A percentile compares a stretch with the other conserved stretches of the same genome.
Evolutionary conservation across 169 alveolate species (phyloP).

Genomic region (Plasmodium relictum): DNA sequence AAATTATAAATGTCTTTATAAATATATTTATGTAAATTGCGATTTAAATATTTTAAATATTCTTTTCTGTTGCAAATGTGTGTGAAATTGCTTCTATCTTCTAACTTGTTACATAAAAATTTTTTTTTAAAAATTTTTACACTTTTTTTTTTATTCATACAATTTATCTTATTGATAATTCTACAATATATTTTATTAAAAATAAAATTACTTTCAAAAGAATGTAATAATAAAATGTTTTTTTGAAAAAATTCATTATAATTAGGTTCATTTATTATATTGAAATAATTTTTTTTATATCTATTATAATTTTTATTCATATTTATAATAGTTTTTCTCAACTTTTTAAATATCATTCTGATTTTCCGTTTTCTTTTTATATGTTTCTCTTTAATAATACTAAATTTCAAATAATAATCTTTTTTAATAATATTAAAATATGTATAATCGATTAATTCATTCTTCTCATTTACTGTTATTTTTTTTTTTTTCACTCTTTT

Average conservation of each 20-base stretch:
- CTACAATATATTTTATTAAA: constrained; percentile 1
- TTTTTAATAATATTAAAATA: background rate
- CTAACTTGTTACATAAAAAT: no score
- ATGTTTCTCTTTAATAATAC: constrained; percentile 13
- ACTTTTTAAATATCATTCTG: constrained; percentile 13
- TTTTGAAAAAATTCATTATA: no score
- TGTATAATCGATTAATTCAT: background rate
- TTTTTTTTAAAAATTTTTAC: no score
- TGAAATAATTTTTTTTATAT: background rate
- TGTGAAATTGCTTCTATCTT: no score
- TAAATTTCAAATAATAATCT: constrained; percentile 28
- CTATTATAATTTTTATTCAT: constrained; percentile 4
- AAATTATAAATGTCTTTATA: constrained; percentile 19
- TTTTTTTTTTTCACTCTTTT: background rate
- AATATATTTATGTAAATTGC: constrained; percentile 5
- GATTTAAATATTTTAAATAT: background rate
- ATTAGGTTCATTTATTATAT: background rate
- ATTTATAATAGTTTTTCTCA: constrained; percentile 32
- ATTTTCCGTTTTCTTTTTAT: constrained; percentile 19
- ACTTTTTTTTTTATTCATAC: no score
- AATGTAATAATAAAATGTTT: no score
- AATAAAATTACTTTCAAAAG: background rate
- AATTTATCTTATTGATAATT: no score
- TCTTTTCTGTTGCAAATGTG: no score
- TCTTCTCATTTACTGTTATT: background rate